These are phyloP conservation scores for Nitzschia putrida DNA, from an alignment of 108 stramenopile species.

Conservation along the genomic window DNA sequence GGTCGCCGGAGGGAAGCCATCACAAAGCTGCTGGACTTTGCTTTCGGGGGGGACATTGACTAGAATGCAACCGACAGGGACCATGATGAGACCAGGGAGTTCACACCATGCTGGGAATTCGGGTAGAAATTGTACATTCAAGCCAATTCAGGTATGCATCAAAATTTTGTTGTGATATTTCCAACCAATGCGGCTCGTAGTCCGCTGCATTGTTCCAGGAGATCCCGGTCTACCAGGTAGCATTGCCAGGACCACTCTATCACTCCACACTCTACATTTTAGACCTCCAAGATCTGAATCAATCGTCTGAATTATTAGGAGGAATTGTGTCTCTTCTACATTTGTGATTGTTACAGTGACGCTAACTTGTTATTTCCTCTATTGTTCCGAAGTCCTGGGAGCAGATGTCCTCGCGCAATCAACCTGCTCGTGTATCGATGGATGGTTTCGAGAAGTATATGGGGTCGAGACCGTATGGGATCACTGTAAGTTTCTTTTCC, in stretches of 20 bases:
- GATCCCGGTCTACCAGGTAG: too few species aligned
- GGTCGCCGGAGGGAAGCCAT: too few species aligned
- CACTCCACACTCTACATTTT: too few species aligned
- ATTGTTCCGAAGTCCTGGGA: conserved; percentile 50
- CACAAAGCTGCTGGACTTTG: too few species aligned
- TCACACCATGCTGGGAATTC: conserved; percentile 20
- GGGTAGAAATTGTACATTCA: conserved; percentile 59
- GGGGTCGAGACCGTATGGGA: conserved; percentile 67
- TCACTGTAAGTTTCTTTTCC: conserved; percentile 54
- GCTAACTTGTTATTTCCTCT: not conserved
- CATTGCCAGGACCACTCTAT: too few species aligned
- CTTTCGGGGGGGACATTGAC: too few species aligned
- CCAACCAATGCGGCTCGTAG: not conserved
- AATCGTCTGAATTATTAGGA: too few species aligned
- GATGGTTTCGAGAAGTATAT: conserved; percentile 27
- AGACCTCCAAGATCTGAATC: too few species aligned
- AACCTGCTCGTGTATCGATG: conserved; percentile 45
- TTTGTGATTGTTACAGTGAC: too few species aligned
- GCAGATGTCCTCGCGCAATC: conserved; percentile 32
- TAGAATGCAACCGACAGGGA: not conserved
- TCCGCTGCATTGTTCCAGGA: not conserved
- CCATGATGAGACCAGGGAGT: conserved; percentile 18
- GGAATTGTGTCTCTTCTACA: too few species aligned
- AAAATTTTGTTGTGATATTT: not conserved
- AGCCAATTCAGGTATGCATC: conserved; percentile 69